These are phyloP conservation scores for Penicillium soppii DNA, from an alignment of 495 filamentous ascomycete genomes.

Conservation along the genomic window DNA sequence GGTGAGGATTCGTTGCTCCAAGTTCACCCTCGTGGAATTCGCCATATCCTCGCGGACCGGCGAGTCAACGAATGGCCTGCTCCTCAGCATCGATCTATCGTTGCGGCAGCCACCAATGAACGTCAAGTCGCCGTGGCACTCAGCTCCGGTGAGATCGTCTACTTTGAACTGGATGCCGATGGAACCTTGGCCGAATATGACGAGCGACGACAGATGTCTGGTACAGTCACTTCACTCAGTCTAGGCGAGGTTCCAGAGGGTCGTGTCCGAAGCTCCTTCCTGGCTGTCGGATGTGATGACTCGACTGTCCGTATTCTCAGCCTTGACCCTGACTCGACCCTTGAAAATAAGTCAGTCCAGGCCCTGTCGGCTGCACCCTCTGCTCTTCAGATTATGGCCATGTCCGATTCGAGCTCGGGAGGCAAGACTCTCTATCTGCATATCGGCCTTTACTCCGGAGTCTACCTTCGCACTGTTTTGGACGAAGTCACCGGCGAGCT, in stretches of 20 bases:
- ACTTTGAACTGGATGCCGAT: conserved; percentile 95
- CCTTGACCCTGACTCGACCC: conserved; percentile 81
- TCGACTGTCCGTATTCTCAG: conserved; percentile 91
- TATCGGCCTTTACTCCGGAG: conserved; percentile 91
- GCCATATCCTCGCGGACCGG: conserved; percentile 77
- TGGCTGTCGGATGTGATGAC: conserved; percentile 96
- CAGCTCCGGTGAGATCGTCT: conserved; percentile 93
- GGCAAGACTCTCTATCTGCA: conserved; percentile 87
- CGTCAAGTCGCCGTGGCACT: conserved; percentile 90
- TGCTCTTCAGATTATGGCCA: conserved; percentile 86
- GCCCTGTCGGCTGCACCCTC: conserved; percentile 88
- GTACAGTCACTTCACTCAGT: conserved; percentile 90
- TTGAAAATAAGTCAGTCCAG: conserved; percentile 92
- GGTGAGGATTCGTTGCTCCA: conserved; percentile 92
- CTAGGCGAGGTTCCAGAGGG: conserved; percentile 93
- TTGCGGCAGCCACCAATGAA: conserved; percentile 92
- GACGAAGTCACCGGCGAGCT: conserved; percentile 94
- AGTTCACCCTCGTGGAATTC: conserved; percentile 91
- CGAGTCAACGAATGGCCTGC: conserved; percentile 92
- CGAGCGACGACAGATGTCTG: conserved; percentile 91
- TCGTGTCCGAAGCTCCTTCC: conserved; percentile 76
- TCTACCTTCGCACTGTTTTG: conserved; percentile 89
- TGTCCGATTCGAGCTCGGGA: conserved; percentile 81
- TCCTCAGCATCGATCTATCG: conserved; percentile 89
- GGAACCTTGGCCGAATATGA: conserved; percentile 91